phyloP scores from a whole-genome alignment of 208 protist genomes.

The Kentomonas sorsogonicus region DNA sequence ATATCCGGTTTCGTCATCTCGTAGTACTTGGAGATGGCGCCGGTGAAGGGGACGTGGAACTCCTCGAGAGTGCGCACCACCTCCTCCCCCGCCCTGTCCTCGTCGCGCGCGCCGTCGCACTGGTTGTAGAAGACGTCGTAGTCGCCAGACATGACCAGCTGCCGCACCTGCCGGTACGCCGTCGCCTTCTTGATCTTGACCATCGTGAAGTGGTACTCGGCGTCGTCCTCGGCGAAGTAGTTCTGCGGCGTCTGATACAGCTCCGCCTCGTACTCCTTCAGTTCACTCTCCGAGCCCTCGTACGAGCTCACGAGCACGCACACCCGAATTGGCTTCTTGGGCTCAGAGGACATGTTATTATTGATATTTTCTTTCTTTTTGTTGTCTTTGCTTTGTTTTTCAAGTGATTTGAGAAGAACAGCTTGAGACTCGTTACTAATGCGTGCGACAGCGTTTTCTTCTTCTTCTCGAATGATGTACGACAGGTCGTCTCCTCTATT shows the following conservation, averaged over 20 bases:
- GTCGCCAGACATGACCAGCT: conserved; percentile 70
- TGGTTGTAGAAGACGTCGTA: conserved; percentile 91
- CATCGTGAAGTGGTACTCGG: conserved; percentile 56
- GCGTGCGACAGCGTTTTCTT: too few relatives aligned
- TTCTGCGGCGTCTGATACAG: conserved; percentile 73
- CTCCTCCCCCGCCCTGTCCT: conserved; percentile 82
- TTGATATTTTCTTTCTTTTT: conserved; percentile 2
- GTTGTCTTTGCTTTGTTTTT: too few relatives aligned
- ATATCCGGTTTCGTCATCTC: conserved; percentile 87
- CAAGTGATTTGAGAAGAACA: too few relatives aligned
- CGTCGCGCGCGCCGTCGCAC: conserved; percentile 85
- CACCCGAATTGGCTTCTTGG: conserved; percentile 41
- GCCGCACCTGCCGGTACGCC: conserved; percentile 71
- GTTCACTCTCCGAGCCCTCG: conserved; percentile 76
- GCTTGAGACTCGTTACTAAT: too few relatives aligned
- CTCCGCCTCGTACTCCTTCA: conserved; percentile 73
- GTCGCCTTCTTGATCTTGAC: conserved; percentile 78
- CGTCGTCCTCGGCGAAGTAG: conserved; percentile 59
- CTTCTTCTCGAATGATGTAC: too few relatives aligned
- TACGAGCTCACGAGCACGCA: conserved; percentile 81
- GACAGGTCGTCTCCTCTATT: conserved; percentile 10
- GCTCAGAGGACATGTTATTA: conserved; percentile 1
- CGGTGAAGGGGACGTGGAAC: conserved; percentile 86
- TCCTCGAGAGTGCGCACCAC: conserved; percentile 85
- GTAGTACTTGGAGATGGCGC: conserved; percentile 85